Evolutionary conservation across 2,329 filamentous ascomycete genomes (phyloP), one percentile per base, ranked within the genome.

Genomic region (Paecilomyces variotii): DNA sequence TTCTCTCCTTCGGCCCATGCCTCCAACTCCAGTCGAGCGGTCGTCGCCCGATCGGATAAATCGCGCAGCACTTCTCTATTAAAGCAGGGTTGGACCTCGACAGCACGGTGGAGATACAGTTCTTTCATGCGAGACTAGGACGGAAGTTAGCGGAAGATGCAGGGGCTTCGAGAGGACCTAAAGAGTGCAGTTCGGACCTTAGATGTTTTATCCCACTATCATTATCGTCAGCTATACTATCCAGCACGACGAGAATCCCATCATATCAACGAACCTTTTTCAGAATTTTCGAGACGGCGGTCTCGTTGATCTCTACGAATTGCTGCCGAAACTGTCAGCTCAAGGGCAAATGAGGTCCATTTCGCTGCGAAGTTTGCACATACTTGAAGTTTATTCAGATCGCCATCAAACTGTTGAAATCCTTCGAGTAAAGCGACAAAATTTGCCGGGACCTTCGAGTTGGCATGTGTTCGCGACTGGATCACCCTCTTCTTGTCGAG

Each of bases 21-120:
- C 56, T 93, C 93, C 53, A 97, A 85, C 70, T 97, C 94, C 65
- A 97, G 87, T 39, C 96, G 79, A 66, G 91, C 95, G n/a, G 91
- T 97, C 0, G 94, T 97, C 7, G 94, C 94, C 77, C 96, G 91
- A 65, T 99, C 94, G 3, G 94, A 97, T 10, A 99, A 83, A 69
- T 96, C 93, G 74, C 92, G 96, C 70, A 99, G 96, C 66, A 97
- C 91, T 64, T 95, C 90, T 53, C 93, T 87, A 74, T 99, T 97
- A 82, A 97, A 99, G 74, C 95, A 97, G 5, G 94, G 94, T 70
- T 97, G 94, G 6, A 97, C 92, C 74, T 99, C 94, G 62, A 99
- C 93, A 7, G 94, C 94, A 60, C 94, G 84, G 9, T 95, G 95
- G 35, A 99, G 86, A 72, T 97, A 99, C 49, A 97, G 84, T 77